Evolutionary conservation across 768 basidiomycete species (phyloP).

Genomic region (Rubroboletus satanas): DNA sequence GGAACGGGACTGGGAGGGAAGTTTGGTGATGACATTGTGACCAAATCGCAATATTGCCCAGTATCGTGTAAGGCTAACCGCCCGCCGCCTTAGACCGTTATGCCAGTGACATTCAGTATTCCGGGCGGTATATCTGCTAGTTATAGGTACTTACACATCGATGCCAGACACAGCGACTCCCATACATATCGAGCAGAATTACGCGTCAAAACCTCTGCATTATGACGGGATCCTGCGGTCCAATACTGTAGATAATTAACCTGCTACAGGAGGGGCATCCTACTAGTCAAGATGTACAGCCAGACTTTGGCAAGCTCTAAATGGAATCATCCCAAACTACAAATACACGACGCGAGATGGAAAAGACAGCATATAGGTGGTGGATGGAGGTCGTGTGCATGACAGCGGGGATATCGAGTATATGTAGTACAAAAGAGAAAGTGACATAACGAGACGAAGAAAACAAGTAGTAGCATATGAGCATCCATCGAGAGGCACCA

Average conservation of each 20-base stretch:
- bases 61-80: too few relatives aligned
- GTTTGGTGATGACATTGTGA: too few relatives aligned
- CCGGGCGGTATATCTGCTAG: slow-evolving; percentile 25
- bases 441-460: slow-evolving; percentile 9
- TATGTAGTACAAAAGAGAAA: slow-evolving; percentile 3
- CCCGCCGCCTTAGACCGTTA: too few relatives aligned
- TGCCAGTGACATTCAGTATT: too few relatives aligned
- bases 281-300: slow-evolving; percentile 7
- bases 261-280: background rate
- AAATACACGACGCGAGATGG: slow-evolving; percentile 1
- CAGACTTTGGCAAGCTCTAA: background rate
- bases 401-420: background rate
- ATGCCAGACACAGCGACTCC: too few relatives aligned
- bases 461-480: slow-evolving; percentile 2
- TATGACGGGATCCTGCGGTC: background rate
- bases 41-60: accelerated
- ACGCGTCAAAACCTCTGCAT: background rate
- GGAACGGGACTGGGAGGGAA: too few relatives aligned
- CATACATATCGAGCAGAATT: too few relatives aligned
- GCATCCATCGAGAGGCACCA: slow-evolving; percentile 1
- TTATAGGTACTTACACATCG: too few relatives aligned
- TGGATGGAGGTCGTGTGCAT: background rate
- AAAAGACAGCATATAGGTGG: slow-evolving; percentile 2
- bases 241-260: background rate
- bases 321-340: background rate